A percentile compares a stretch with the other conserved stretches of the same genome.
These are phyloP conservation scores for Hymenoscyphus repandus DNA, from an alignment of 2,329 filamentous ascomycete species.

Conservation along the genomic window DNA sequence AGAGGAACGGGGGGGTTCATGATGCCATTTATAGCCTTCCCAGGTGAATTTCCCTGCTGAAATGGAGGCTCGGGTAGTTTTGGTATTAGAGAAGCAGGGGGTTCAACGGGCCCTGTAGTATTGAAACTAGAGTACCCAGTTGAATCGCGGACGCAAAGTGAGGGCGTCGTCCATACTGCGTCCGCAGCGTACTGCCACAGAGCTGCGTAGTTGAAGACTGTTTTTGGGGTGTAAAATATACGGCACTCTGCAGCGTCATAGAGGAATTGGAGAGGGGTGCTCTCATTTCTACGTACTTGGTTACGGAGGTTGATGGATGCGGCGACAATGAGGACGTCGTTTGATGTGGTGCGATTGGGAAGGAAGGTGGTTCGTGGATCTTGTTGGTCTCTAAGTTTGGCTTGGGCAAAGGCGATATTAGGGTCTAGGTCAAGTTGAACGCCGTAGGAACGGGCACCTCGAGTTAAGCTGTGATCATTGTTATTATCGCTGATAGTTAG, in stretches of 20 bases:
- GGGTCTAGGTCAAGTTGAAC: slow-evolving; percentile 21
- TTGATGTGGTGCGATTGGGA: slow-evolving; percentile 17
- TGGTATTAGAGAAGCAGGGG: too few species aligned
- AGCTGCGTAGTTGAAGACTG: slow-evolving; percentile 41
- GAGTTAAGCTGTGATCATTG: too few species aligned
- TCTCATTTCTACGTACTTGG: slow-evolving; percentile 27
- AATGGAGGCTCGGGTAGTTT: too few species aligned
- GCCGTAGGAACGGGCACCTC: too few species aligned
- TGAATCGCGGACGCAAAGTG: slow-evolving; percentile 19
- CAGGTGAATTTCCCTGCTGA: too few species aligned
- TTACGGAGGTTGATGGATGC: slow-evolving; percentile 41
- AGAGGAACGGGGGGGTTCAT: too few species aligned
- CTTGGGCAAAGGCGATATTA: slow-evolving; percentile 23
- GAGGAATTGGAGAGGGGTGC: slow-evolving; percentile 48
- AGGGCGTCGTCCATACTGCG: slow-evolving; percentile 34
- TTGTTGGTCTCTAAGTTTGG: slow-evolving; percentile 12
- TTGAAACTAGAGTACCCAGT: too few species aligned
- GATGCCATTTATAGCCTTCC: too few species aligned
- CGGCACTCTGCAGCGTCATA: slow-evolving; percentile 56
- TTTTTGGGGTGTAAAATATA: slow-evolving; percentile 49
- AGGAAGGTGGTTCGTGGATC: slow-evolving; percentile 15
- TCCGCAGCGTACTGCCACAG: slow-evolving; percentile 43
- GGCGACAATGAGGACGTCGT: slow-evolving; percentile 19
- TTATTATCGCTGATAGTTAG: neutral
- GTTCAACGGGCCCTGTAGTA: too few species aligned